Percentiles rank a stretch among this genome's conserved stretches.
Conservation (phyloP, 164 flowering plant genomes). For the Euptelea pleiosperma region DNA sequence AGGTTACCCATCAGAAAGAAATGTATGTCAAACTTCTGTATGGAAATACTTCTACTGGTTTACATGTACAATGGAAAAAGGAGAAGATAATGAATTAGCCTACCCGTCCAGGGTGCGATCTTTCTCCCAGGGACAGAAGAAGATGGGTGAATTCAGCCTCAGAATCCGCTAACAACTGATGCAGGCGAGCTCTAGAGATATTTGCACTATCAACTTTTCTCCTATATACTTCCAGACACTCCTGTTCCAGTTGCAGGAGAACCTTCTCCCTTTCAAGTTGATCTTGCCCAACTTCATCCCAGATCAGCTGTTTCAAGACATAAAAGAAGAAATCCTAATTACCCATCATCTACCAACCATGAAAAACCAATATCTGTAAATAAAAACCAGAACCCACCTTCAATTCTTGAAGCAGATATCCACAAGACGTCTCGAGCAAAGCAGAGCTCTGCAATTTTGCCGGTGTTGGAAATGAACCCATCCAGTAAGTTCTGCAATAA, state of each 20-base stretch:
- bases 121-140: constrained; percentile 74
- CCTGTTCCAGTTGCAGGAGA: constrained; percentile 74
- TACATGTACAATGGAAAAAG: too few relatives aligned
- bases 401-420: constrained; percentile 81
- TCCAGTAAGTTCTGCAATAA: background rate
- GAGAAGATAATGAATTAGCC: background rate
- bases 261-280: constrained; percentile 67
- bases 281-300: constrained; percentile 96
- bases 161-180: constrained; percentile 72
- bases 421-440: constrained; percentile 74
- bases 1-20: too few relatives aligned
- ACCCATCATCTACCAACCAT: background rate
- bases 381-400: constrained; percentile 42
- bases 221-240: constrained; percentile 76
- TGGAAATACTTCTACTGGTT: too few relatives aligned
- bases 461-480: constrained; percentile 49
- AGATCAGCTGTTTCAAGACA: constrained; percentile 54
- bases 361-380: background rate
- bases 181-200: constrained; percentile 72
- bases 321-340: background rate
- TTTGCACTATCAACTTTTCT: constrained; percentile 84
- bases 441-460: constrained; percentile 40
- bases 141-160: constrained; percentile 86
- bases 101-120: constrained; percentile 81
- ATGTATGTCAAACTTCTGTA: too few relatives aligned